Percentiles rank a stretch among this genome's conserved stretches.
phyloP scores from a whole-genome alignment of 1,139 yeast genomes.

The Pichia sp. region DNA sequence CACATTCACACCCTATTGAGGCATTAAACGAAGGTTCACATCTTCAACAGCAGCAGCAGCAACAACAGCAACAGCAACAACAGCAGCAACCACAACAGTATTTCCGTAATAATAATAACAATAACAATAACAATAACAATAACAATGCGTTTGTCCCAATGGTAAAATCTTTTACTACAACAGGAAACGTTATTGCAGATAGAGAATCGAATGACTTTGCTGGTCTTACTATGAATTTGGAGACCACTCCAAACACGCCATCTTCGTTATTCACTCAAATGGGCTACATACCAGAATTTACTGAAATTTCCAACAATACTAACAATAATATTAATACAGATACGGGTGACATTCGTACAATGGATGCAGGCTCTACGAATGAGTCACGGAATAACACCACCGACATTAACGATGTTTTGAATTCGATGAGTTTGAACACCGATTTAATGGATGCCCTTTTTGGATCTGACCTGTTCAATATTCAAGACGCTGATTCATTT shows the following conservation, averaged over 20 bases:
- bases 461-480: slow-evolving; percentile 22
- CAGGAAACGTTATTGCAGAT: not conserved
- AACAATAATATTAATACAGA: not conserved
- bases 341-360: no score
- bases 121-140: not conserved
- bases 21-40: not conserved
- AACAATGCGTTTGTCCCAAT: not conserved
- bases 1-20: slow-evolving; percentile 2
- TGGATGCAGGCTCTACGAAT: not conserved
- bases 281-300: not conserved
- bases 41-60: no score
- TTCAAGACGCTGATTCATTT: not conserved
- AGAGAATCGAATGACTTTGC: no score
- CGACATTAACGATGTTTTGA: slow-evolving; percentile 23
- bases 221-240: no score
- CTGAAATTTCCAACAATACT: not conserved
- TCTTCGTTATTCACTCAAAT: no score
- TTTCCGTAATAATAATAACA: no score
- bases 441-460: slow-evolving; percentile 29
- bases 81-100: no score
- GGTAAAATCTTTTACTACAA: not conserved
- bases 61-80: no score
- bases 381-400: not conserved
- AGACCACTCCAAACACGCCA: no score
- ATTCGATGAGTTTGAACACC: slow-evolving; percentile 26